Percentiles rank a stretch among this genome's conserved stretches.
Conservation (phyloP, 2,329 filamentous ascomycete species). For the Xylaria sp. region DNA sequence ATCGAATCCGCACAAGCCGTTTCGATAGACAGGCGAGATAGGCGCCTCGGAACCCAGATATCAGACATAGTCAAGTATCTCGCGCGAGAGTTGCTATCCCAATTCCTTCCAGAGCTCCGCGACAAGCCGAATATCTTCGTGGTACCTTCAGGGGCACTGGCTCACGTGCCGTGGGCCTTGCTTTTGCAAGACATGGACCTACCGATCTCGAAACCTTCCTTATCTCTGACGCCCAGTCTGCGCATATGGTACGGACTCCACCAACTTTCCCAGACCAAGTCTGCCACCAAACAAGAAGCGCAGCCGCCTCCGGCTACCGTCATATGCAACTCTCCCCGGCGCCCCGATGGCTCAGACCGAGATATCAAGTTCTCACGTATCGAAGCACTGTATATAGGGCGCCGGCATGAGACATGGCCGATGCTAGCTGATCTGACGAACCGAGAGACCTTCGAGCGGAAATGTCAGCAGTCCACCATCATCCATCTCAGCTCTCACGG, state of each 20-base stretch:
- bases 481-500: conserved; percentile 34
- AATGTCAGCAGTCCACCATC: conserved; percentile 25
- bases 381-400: conserved; percentile 30
- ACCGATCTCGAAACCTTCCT: conserved; percentile 11
- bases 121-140: conserved; percentile 24
- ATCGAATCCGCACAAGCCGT: conserved; percentile 19
- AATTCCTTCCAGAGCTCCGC: conserved; percentile 25
- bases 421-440: conserved; percentile 22
- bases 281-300: neutral
- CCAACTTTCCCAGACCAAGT: conserved; percentile 18
- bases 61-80: conserved; percentile 12
- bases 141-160: conserved; percentile 30
- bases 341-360: conserved; percentile 24
- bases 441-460: conserved; percentile 25
- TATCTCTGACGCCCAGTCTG: conserved; percentile 33
- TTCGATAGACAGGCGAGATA: conserved; percentile 10
- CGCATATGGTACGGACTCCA: conserved; percentile 34
- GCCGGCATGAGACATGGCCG: conserved; percentile 25
- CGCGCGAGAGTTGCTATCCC: conserved; percentile 17
- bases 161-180: conserved; percentile 31
- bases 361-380: conserved; percentile 31
- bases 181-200: conserved; percentile 21
- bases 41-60: conserved; percentile 20
- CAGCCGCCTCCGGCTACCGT: conserved; percentile 22
- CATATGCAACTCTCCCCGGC: conserved; percentile 27